These are phyloP conservation scores for Thelephora terrestris DNA, from an alignment of 1,284 basidiomycete species.

Conservation along the genomic window DNA sequence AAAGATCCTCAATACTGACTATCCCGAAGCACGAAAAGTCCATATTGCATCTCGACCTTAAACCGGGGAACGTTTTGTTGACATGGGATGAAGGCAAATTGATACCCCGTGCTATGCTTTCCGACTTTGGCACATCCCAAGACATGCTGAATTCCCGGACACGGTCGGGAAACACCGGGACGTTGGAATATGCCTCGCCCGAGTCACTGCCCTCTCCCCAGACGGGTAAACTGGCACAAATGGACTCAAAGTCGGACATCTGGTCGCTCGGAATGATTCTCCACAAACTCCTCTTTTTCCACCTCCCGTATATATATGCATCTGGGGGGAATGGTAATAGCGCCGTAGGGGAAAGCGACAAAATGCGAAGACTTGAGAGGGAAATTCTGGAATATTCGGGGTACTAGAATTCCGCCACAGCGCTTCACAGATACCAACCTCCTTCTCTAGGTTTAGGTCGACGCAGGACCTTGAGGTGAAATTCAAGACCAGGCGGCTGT, in stretches of 20 bases:
- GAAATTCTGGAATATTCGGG: conserved; percentile 74
- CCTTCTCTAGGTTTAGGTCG: conserved; percentile 44
- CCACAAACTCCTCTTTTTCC: conserved; percentile 85
- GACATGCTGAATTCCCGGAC: conserved; percentile 68
- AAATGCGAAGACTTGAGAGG: conserved; percentile 54
- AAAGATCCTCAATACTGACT: neutral
- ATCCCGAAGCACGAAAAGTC: conserved; percentile 64
- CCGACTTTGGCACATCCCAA: conserved; percentile 90
- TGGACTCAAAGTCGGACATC: conserved; percentile 86
- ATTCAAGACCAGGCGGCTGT: conserved; percentile 61
- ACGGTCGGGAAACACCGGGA: conserved; percentile 87
- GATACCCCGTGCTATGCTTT: conserved; percentile 80
- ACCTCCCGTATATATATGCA: conserved; percentile 67
- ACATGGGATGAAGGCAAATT: conserved; percentile 87
- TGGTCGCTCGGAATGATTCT: conserved; percentile 89
- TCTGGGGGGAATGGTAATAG: conserved; percentile 37
- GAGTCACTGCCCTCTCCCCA: conserved; percentile 70
- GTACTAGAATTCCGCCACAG: conserved; percentile 25
- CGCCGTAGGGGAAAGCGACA: conserved; percentile 36
- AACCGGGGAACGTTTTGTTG: conserved; percentile 87
- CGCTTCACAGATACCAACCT: neutral
- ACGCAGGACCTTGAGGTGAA: conserved; percentile 35
- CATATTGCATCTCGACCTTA: conserved; percentile 85
- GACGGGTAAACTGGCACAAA: conserved; percentile 57
- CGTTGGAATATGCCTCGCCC: conserved; percentile 78